phyloP scores from a whole-genome alignment of 1,284 basidiomycete genomes.

The Ceratobasidium theobromae region DNA sequence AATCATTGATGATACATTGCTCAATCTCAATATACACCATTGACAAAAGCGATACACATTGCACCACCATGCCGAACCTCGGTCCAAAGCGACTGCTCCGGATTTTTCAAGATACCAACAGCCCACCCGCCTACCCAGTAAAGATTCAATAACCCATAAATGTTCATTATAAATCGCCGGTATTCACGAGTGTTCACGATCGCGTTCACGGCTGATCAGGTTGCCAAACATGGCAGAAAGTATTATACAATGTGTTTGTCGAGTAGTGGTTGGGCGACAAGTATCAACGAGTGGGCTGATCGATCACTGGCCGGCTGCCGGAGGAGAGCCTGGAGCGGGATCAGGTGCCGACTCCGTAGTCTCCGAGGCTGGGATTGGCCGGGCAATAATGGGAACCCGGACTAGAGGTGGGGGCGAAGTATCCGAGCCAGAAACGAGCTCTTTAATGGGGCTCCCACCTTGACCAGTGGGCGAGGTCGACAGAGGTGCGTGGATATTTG shows the following conservation, averaged over 20 bases:
- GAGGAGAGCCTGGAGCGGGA: background rate
- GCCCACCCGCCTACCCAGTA: conserved; percentile 9
- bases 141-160: conserved; percentile 14
- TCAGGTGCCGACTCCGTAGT: background rate
- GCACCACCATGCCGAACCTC: background rate
- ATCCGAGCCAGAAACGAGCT: conserved; percentile 4
- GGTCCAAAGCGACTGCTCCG: background rate
- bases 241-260: conserved; percentile 17
- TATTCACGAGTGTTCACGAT: background rate
- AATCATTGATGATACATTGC: conserved; percentile 9
- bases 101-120: conserved; percentile 5
- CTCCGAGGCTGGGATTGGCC: background rate
- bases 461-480: conserved; percentile 27
- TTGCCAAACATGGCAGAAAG: conserved; percentile 1
- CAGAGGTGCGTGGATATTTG: conserved; percentile 6
- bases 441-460: conserved; percentile 13
- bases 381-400: conserved; percentile 7
- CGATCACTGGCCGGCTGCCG: conserved; percentile 2
- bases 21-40: background rate
- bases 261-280: background rate
- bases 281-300: conserved; percentile 7
- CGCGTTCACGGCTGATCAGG: background rate
- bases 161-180: conserved; percentile 12
- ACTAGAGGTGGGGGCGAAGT: background rate
- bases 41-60: conserved; percentile 2